Evolutionary conservation across 2,329 filamentous ascomycete genomes (phyloP).

Genomic region (Beauveria brongniartii): DNA sequence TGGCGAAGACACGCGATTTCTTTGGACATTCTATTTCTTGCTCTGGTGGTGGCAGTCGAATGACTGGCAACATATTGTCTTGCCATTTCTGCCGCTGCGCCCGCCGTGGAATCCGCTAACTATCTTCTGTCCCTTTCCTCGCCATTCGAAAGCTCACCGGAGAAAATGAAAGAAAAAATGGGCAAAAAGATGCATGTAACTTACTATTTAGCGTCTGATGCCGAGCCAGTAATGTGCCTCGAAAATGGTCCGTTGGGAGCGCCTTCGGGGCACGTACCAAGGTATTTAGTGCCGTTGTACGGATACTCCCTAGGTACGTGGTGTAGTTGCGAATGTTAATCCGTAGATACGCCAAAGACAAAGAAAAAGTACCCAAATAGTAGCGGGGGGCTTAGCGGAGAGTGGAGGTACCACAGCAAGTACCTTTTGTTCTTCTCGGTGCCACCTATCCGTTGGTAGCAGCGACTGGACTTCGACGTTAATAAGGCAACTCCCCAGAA

Average conservation of each 20-base stretch:
- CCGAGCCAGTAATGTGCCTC: neutral
- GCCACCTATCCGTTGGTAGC: neutral
- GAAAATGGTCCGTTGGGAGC: neutral
- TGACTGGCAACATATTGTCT: slow-evolving; percentile 2
- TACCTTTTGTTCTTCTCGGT: neutral
- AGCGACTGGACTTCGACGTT: neutral
- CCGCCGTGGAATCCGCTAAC: neutral
- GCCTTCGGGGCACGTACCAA: neutral
- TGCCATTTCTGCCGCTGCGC: neutral
- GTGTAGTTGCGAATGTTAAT: neutral
- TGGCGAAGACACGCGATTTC: neutral
- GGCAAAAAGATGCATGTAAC: neutral
- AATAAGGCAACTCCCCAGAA: neutral
- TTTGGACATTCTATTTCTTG: neutral
- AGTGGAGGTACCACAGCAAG: neutral
- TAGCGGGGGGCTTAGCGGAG: neutral
- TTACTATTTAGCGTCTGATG: neutral
- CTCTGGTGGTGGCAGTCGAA: neutral
- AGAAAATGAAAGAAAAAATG: neutral
- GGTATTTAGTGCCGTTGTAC: neutral
- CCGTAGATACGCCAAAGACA: neutral
- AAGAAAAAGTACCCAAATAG: neutral
- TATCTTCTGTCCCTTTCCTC: neutral
- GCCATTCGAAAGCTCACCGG: neutral
- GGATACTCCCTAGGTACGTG: neutral